Conservation (phyloP, 495 filamentous ascomycete species). For the Stereocaulon alpinum region DNA sequence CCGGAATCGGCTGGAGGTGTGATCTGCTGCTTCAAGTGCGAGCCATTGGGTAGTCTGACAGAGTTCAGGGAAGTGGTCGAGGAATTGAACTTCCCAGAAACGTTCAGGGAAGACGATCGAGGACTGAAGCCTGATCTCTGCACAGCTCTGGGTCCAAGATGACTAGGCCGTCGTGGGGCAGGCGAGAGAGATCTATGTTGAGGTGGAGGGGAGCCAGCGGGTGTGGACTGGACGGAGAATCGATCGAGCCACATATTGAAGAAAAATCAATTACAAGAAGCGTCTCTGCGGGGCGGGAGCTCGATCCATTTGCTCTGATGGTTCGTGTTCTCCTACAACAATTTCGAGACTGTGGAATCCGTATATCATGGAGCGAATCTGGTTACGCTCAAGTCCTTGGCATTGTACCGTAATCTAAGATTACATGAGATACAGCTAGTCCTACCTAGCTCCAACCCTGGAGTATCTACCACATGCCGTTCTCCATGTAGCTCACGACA, state of each 20-base stretch:
- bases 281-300: not conserved
- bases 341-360: no score
- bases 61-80: constrained; percentile 64
- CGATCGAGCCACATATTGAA: constrained; percentile 79
- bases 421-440: no score
- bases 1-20: constrained; percentile 44
- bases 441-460: no score
- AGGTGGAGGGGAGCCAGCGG: constrained; percentile 47
- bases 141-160: constrained; percentile 43
- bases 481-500: no score
- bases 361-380: no score
- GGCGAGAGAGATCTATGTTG: constrained; percentile 61
- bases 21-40: constrained; percentile 47
- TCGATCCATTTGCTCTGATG: no score
- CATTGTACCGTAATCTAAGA: no score
- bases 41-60: constrained; percentile 53
- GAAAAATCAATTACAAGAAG: not conserved
- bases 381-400: no score
- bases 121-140: constrained; percentile 51
- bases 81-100: constrained; percentile 52
- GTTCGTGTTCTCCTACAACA: no score
- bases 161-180: constrained; percentile 52
- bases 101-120: constrained; percentile 56
- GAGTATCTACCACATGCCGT: no score
- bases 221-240: constrained; percentile 61